Percentiles rank a stretch among this genome's conserved stretches.
Conservation (phyloP, 257 asterid species). For the Ehretia macrophylla region DNA sequence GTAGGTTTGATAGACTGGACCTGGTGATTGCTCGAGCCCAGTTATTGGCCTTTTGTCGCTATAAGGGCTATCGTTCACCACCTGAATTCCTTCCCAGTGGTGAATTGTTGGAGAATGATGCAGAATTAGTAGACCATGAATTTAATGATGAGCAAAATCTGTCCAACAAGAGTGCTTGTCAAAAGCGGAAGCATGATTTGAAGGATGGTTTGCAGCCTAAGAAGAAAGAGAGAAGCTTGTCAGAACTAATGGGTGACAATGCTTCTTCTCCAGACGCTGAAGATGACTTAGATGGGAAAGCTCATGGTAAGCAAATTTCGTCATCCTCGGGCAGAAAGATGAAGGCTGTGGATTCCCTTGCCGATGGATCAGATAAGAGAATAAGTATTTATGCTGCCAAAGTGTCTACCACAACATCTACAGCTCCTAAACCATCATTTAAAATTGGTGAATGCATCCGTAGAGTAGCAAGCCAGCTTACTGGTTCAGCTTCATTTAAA, state of each 20-base stretch:
- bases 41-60: conserved; percentile 55
- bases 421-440: conserved; percentile 70
- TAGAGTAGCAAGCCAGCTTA: conserved; percentile 83
- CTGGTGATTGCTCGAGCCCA: conserved; percentile 68
- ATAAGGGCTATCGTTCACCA: conserved; percentile 55
- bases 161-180: conserved; percentile 16
- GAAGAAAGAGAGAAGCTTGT: conserved; percentile 64
- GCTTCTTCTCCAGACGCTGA: conserved; percentile 48
- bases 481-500: conserved; percentile 57
- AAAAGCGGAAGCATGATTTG: conserved; percentile 36
- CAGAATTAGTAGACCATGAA: neutral
- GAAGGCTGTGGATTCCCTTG: conserved; percentile 43
- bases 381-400: conserved; percentile 48
- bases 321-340: conserved; percentile 46
- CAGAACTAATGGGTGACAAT: conserved; percentile 48
- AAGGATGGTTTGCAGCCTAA: conserved; percentile 43
- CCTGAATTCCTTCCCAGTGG: conserved; percentile 40
- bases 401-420: conserved; percentile 30
- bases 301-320: conserved; percentile 24
- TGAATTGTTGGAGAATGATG: conserved; percentile 46
- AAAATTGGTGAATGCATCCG: conserved; percentile 93
- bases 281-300: conserved; percentile 37
- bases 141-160: conserved; percentile 3
- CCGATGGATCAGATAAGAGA: conserved; percentile 49
- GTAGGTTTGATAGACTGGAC: conserved; percentile 54